Percentiles rank a stretch among this genome's conserved stretches.
Evolutionary conservation across 2,329 filamentous ascomycete species (phyloP).

Genomic region (Paecilomyces formosus): DNA sequence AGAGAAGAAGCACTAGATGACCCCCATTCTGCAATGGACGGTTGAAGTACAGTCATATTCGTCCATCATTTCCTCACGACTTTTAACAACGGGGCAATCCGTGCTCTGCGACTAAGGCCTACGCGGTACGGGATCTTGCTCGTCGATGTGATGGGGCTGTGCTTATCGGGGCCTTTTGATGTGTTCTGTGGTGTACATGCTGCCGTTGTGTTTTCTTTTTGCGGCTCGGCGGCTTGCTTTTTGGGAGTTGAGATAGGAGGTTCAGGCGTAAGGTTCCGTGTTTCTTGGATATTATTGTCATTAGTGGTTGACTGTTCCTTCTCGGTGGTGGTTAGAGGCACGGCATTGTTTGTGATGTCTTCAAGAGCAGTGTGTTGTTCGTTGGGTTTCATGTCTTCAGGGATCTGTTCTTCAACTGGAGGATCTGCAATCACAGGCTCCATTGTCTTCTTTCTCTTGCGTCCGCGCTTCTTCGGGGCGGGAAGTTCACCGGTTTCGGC

Average conservation of each 20-base stretch:
- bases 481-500: constrained; percentile 1
- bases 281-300: neutral
- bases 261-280: neutral
- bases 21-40: neutral
- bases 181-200: neutral
- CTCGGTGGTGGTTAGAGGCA: constrained; percentile 1
- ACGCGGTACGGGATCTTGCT: constrained; percentile 38
- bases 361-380: constrained; percentile 2
- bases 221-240: neutral
- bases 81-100: constrained; percentile 43
- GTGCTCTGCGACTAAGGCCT: constrained; percentile 41
- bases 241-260: neutral
- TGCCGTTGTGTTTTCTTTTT: neutral
- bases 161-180: constrained; percentile 26
- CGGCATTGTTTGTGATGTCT: constrained; percentile 3
- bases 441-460: constrained; percentile 31
- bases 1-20: neutral
- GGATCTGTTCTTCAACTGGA: neutral
- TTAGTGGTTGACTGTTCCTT: constrained; percentile 2
- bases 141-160: constrained; percentile 33
- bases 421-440: constrained; percentile 12
- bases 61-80: constrained; percentile 31
- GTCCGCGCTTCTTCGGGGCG: constrained; percentile 35
- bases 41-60: neutral
- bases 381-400: neutral